Evolutionary conservation across 208 protist genomes (phyloP).

Genomic region (Leishmania mexicana): DNA sequence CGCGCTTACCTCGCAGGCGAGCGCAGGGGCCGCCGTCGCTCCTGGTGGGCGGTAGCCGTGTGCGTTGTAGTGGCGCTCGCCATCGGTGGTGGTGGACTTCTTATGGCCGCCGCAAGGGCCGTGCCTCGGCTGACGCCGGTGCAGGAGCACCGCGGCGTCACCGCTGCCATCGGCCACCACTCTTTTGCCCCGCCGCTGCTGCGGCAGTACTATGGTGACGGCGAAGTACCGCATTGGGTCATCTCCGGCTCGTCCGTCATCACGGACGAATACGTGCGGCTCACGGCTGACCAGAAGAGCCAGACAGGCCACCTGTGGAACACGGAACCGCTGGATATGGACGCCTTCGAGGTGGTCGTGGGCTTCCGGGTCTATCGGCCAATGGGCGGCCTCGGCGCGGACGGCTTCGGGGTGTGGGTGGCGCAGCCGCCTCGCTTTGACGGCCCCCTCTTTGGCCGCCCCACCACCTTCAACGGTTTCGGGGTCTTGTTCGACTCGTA

Average conservation of each 20-base stretch:
- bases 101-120: conserved; percentile 6
- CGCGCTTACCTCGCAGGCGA: neutral
- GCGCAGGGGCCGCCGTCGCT: neutral
- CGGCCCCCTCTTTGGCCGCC: conserved; percentile 70
- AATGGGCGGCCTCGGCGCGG: conserved; percentile 41
- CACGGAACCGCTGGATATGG: conserved; percentile 69
- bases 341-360: conserved; percentile 81
- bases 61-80: conserved; percentile 2
- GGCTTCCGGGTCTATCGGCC: conserved; percentile 68
- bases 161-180: conserved; percentile 68
- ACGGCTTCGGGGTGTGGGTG: conserved; percentile 88
- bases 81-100: conserved; percentile 6
- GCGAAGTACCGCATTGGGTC: conserved; percentile 77
- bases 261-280: conserved; percentile 83
- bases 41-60: neutral
- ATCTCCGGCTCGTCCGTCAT: conserved; percentile 77
- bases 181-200: conserved; percentile 78
- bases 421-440: conserved; percentile 35
- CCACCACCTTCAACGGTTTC: conserved; percentile 70
- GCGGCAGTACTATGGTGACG: conserved; percentile 71
- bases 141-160: conserved; percentile 52
- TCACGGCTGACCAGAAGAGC: conserved; percentile 61
- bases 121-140: conserved; percentile 27
- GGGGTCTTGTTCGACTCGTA: conserved; percentile 90
- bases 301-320: conserved; percentile 82